phyloP scores from a whole-genome alignment of 306 rosid genomes.

The Calophaca sinica region DNA sequence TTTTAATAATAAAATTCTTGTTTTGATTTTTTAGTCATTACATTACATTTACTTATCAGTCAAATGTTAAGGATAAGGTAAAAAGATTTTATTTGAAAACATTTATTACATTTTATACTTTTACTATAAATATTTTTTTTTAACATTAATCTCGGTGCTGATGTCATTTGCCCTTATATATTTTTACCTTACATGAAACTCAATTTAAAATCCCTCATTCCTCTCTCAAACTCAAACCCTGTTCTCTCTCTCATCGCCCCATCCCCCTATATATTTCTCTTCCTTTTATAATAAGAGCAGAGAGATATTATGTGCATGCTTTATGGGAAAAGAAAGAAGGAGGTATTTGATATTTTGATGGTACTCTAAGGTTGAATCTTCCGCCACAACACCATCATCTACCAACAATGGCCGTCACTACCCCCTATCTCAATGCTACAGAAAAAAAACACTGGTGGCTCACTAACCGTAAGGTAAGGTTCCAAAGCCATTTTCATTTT shows the following conservation, averaged over 20 bases:
- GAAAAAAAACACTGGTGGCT: conserved; percentile 99
- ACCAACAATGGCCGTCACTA: conserved; percentile 61
- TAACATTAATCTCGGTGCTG: not conserved
- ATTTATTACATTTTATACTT: too few relatives aligned
- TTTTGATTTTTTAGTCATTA: too few relatives aligned
- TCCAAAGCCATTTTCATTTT: not conserved
- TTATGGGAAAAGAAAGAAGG: conserved; percentile 31
- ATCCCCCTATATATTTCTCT: not conserved
- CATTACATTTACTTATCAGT: too few relatives aligned
- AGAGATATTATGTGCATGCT: conserved; percentile 43
- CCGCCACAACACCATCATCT: conserved; percentile 16
- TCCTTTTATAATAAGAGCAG: not conserved
- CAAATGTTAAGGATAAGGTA: too few relatives aligned
- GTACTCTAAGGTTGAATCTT: conserved; percentile 36
- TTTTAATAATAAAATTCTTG: too few relatives aligned
- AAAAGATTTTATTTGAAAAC: too few relatives aligned
- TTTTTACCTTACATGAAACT: conserved; percentile 27
- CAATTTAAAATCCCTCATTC: conserved; percentile 48
- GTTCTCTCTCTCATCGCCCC: not conserved
- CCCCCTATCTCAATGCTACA: conserved; percentile 51
- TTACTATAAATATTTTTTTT: too few relatives aligned
- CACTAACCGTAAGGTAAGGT: conserved; percentile 77
- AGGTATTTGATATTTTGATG: not conserved
- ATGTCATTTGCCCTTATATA: not conserved
- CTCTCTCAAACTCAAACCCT: conserved; percentile 34